Percentiles rank a stretch among this genome's conserved stretches.
These are phyloP conservation scores for Psophocarpus tetragonolobus DNA, from an alignment of 306 rosid species.

Conservation along the genomic window DNA sequence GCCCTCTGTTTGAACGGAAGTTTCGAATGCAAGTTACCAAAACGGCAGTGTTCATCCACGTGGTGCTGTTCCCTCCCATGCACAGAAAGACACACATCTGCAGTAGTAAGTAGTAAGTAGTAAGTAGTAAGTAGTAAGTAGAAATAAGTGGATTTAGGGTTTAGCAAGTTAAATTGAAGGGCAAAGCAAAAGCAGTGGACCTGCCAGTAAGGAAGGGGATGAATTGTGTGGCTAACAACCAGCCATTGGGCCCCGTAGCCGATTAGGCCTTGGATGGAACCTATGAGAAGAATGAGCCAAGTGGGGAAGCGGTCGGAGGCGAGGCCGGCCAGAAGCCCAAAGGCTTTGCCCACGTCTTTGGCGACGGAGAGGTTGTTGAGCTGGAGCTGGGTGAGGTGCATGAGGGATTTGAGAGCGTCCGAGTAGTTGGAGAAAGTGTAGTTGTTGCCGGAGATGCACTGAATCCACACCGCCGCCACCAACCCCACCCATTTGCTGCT, in stretches of 20 bases:
- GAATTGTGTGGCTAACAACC: conserved; percentile 66
- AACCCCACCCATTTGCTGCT: conserved; percentile 86
- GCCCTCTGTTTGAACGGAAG: conserved; percentile 78
- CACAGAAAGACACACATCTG: conserved; percentile 88
- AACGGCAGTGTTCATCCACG: conserved; percentile 99
- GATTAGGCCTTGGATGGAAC: conserved; percentile 72
- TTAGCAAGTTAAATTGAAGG: no score
- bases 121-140: no score
- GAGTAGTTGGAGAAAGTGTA: conserved; percentile 97
- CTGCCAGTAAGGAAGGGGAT: conserved; percentile 90
- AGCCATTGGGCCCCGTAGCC: conserved; percentile 95
- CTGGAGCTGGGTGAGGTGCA: conserved; percentile 73
- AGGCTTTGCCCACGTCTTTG: conserved; percentile 83
- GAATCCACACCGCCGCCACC: conserved; percentile 87
- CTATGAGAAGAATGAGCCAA: conserved; percentile 74
- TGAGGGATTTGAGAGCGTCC: conserved; percentile 72
- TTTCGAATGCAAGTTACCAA: conserved; percentile 79
- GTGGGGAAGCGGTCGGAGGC: conserved; percentile 77
- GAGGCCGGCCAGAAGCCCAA: conserved; percentile 78
- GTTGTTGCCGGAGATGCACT: conserved; percentile 89
- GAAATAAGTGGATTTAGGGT: no score
- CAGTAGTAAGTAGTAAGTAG: no score
- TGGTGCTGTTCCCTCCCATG: conserved; percentile 94
- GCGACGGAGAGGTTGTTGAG: conserved; percentile 89
- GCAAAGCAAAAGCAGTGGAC: conserved; percentile 20